These are phyloP conservation scores for Clitopilus hobsonii DNA, from an alignment of 768 basidiomycete genomes.

Conservation along the genomic window DNA sequence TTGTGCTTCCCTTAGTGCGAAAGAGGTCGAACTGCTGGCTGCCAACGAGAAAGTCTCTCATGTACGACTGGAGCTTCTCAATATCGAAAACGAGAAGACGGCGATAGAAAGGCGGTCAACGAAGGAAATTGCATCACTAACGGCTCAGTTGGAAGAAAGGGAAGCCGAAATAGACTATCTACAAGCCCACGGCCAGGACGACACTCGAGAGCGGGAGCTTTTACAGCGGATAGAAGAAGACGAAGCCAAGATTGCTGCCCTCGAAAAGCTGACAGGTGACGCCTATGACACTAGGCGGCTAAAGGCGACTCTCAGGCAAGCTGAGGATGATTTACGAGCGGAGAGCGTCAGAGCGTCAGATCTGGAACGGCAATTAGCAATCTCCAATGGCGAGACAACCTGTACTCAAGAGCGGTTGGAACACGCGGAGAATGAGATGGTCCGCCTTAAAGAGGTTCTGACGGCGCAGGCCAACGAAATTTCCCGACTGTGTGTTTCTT, in stretches of 20 bases:
- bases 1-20: constrained; percentile 37
- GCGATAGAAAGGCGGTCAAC: constrained; percentile 45
- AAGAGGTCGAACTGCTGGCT: constrained; percentile 36
- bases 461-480: constrained; percentile 8
- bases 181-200: constrained; percentile 33
- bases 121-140: constrained; percentile 39
- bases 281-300: constrained; percentile 30
- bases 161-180: constrained; percentile 54
- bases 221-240: constrained; percentile 69
- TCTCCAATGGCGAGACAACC: constrained; percentile 53
- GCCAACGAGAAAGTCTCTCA: constrained; percentile 44
- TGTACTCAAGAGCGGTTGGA: constrained; percentile 39
- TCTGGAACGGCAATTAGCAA: constrained; percentile 37
- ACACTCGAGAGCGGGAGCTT: constrained; percentile 55
- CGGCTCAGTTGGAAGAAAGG: constrained; percentile 43
- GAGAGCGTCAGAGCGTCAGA: constrained; percentile 36
- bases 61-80: constrained; percentile 43
- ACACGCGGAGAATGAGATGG: constrained; percentile 27
- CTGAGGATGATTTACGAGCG: constrained; percentile 33
- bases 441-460: constrained; percentile 17
- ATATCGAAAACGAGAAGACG: constrained; percentile 54
- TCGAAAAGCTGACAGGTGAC: constrained; percentile 46
- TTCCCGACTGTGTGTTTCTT: not conserved
- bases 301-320: constrained; percentile 33
- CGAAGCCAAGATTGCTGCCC: constrained; percentile 55